Evolutionary conservation across 2,329 filamentous ascomycete species (phyloP), one percentile per base, ranked within the genome.

Genomic region (Scedosporium dehoogii): DNA sequence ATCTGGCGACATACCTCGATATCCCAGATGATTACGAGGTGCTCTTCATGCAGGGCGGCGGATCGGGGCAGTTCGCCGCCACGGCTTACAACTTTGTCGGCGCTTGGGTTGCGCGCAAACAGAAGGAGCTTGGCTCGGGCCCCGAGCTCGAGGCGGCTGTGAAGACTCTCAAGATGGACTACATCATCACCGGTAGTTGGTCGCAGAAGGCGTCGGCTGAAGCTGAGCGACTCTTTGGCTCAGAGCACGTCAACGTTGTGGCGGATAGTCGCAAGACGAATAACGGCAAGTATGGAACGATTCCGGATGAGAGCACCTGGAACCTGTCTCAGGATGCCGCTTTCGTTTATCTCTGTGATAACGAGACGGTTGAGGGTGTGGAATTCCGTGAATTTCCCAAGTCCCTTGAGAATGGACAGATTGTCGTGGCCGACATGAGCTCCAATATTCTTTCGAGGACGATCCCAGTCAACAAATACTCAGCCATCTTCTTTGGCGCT

Each of bases 281-380:
- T 67, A 81, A 83, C 68, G 91, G 90, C 66, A 96, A 94, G 74
- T 97, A 96, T 72, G 91, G 91, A 64, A 85, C 79, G 65, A 96
- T 97, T 60, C 89, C 93, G 0, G 81, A 86, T 9, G 87, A 92
- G 74, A 84, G 83, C 65, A 83, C 82, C 21, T 97, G 92, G 91
- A 88, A 81, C 38, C 80, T 94, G 4, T 89, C 86, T 46, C 79
- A 85, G 67, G 79, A 84, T 44, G 78, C 87, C 9, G 84, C 91
- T 0, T 81, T 96, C 69, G 88, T 93, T 1, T 97, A 97, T 75
- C 92, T 85, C 73, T 96, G 93, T 73, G 89, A 92, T 73, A 97
- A 97, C 69, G 92, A 97, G 79, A 96, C 91, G 0, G 91, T 96
- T 5, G 91, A 96, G 69, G 92, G 92, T 42, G 91, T 97, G n/a